Conservation (phyloP, 2,329 filamentous ascomycete genomes). For the Leptosphaerulina australis region DNA sequence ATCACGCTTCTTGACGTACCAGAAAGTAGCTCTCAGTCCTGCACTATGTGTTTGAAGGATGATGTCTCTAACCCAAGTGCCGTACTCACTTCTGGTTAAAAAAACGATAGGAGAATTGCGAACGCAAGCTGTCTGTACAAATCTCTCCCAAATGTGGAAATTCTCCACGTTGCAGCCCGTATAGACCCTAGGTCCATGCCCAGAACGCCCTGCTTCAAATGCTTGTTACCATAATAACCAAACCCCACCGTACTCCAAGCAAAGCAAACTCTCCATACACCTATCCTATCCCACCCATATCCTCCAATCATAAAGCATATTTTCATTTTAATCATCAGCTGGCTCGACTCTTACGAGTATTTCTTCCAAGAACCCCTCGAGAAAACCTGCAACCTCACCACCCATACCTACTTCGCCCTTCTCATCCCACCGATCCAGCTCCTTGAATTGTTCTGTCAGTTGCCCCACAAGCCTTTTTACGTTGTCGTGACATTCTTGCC, state of each 20-base stretch:
- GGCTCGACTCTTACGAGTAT: constrained; percentile 91
- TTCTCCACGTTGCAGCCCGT: too few relatives aligned
- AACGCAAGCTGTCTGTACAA: too few relatives aligned
- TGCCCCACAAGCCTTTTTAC: constrained; percentile 82
- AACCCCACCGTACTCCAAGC: neutral
- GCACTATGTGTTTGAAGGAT: too few relatives aligned
- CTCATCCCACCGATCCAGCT: constrained; percentile 88
- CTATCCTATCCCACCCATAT: neutral
- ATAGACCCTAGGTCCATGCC: neutral
- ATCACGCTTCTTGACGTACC: too few relatives aligned
- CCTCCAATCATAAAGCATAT: neutral
- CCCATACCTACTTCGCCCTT: constrained; percentile 92
- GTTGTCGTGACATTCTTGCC: constrained; percentile 75
- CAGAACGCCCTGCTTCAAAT: neutral
- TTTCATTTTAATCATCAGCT: constrained; percentile 64
- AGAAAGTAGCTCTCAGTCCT: too few relatives aligned
- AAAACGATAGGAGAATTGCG: too few relatives aligned
- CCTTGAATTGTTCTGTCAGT: constrained; percentile 79
- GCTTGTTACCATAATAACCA: neutral
- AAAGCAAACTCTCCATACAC: constrained; percentile 1
- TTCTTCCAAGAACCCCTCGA: constrained; percentile 93
- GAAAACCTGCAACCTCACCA: constrained; percentile 82
- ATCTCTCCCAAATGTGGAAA: too few relatives aligned
- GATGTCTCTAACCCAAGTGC: too few relatives aligned
- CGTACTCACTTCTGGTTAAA: too few relatives aligned